Evolutionary conservation across 2,329 filamentous ascomycete species (phyloP).

Genomic region (Lachnum nothofagi): DNA sequence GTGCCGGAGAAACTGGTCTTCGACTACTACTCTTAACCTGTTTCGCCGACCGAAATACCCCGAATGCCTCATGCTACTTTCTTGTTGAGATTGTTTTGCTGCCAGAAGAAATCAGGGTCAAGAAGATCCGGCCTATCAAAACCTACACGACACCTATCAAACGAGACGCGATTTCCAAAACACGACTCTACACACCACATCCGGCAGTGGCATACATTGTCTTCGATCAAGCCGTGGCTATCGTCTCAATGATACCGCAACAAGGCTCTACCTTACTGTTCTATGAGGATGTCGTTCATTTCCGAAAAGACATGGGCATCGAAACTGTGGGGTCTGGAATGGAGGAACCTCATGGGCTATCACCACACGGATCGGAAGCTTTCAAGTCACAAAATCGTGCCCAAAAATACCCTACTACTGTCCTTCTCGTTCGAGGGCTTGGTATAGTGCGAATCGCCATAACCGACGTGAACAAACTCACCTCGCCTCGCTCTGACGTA

Average conservation of each 20-base stretch:
- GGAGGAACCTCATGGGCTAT: conserved; percentile 48
- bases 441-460: conserved; percentile 57
- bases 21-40: conserved; percentile 59
- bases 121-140: conserved; percentile 63
- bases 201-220: conserved; percentile 75
- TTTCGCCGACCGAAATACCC: conserved; percentile 46
- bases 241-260: conserved; percentile 66
- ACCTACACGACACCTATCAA: conserved; percentile 54
- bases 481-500: conserved; percentile 50
- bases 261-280: conserved; percentile 65
- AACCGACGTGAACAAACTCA: conserved; percentile 55
- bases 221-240: conserved; percentile 70
- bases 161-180: conserved; percentile 40
- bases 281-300: conserved; percentile 83
- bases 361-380: conserved; percentile 40
- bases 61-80: conserved; percentile 58
- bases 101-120: conserved; percentile 49
- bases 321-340: conserved; percentile 61
- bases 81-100: conserved; percentile 67
- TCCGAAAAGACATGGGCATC: conserved; percentile 60
- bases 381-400: conserved; percentile 47
- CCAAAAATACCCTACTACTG: conserved; percentile 56
- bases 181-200: conserved; percentile 70
- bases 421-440: conserved; percentile 58
- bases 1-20: conserved; percentile 47